These are phyloP conservation scores for Pisolithus marmoratus DNA, from an alignment of 768 basidiomycete genomes.

Conservation along the genomic window DNA sequence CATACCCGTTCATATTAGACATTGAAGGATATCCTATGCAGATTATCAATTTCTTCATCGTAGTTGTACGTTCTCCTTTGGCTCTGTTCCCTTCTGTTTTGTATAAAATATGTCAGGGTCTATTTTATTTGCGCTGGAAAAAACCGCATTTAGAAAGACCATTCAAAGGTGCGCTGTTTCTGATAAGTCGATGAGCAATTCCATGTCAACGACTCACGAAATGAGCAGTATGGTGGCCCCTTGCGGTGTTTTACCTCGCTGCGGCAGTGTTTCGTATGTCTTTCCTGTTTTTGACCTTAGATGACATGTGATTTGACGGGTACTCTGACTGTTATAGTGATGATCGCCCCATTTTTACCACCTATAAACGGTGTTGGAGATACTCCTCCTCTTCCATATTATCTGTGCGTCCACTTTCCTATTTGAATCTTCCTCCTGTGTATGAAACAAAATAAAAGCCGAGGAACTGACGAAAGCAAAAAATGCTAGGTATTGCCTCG, in stretches of 20 bases:
- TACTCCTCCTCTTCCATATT: slow-evolving; percentile 56
- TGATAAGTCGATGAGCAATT: not conserved
- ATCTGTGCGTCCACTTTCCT: slow-evolving; percentile 30
- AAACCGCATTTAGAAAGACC: slow-evolving; percentile 43
- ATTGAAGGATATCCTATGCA: slow-evolving; percentile 45
- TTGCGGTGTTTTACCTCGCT: slow-evolving; percentile 50
- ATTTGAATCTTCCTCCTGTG: not conserved
- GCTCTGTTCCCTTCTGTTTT: slow-evolving; percentile 6
- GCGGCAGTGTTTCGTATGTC: slow-evolving; percentile 46
- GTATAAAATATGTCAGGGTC: slow-evolving; percentile 28
- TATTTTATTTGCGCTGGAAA: slow-evolving; percentile 52
- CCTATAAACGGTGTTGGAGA: slow-evolving; percentile 53
- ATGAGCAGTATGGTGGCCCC: slow-evolving; percentile 45
- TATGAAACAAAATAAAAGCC: not conserved
- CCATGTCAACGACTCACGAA: not conserved
- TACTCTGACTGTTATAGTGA: slow-evolving; percentile 28
- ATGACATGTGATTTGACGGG: not conserved
- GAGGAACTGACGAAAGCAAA: too few relatives aligned
- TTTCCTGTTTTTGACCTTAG: not conserved
- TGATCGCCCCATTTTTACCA: slow-evolving; percentile 49
- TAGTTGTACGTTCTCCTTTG: too few relatives aligned
- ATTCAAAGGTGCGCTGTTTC: slow-evolving; percentile 41
- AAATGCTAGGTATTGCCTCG: slow-evolving; percentile 41
- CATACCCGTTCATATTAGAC: slow-evolving; percentile 58
- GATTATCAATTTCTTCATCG: slow-evolving; percentile 52